phyloP scores from a whole-genome alignment of 169 alveolate species.

The Eimeria tenella region DNA sequence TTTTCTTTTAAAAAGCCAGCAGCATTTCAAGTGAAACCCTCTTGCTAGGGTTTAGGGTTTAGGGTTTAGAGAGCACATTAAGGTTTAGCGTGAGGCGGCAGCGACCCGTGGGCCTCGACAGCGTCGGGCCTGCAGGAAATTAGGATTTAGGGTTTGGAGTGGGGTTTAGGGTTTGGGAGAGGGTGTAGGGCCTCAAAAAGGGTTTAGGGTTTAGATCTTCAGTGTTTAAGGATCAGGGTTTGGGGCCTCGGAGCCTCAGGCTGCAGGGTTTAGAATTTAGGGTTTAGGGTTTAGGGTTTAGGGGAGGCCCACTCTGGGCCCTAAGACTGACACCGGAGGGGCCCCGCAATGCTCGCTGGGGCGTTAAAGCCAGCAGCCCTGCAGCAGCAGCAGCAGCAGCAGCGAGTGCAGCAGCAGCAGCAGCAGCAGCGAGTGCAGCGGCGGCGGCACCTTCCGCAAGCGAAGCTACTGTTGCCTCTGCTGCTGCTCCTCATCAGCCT shows the following conservation, averaged over 20 bases:
- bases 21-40: background rate
- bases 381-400: background rate
- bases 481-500: background rate
- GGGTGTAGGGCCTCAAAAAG: background rate
- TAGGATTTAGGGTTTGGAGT: too few relatives aligned
- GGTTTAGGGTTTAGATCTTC: background rate
- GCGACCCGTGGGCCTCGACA: too few relatives aligned
- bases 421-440: background rate
- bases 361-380: background rate
- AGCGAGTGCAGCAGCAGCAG: constrained; percentile 8
- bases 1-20: background rate
- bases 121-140: too few relatives aligned
- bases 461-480: background rate
- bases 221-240: background rate
- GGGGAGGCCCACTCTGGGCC: background rate
- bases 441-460: background rate
- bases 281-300: background rate
- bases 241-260: background rate
- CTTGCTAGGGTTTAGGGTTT: background rate
- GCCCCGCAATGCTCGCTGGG: background rate
- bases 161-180: too few relatives aligned
- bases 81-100: too few relatives aligned
- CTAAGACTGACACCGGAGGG: background rate
- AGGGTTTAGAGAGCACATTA: background rate
- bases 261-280: background rate